Evolutionary conservation across 2,329 filamentous ascomycete species (phyloP).

Genomic region (Verticillium tricorpus): DNA sequence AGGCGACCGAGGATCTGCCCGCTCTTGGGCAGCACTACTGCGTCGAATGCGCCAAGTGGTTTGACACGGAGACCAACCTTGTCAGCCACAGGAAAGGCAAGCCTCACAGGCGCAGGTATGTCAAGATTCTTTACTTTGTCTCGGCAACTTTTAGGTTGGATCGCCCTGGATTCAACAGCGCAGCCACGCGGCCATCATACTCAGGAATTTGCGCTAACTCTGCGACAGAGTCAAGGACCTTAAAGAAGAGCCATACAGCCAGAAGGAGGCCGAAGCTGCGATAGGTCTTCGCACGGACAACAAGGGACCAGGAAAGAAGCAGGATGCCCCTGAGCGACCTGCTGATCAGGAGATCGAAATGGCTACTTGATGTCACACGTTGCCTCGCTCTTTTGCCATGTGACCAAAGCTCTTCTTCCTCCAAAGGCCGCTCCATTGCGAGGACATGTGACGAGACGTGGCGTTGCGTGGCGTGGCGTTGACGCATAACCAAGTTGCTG

Average conservation of each 20-base stretch:
- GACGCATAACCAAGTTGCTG: background rate
- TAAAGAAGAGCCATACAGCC: constrained; percentile 78
- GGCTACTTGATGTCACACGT: constrained; percentile 9
- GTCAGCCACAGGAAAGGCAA: constrained; percentile 77
- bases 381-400: background rate
- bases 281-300: constrained; percentile 70
- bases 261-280: constrained; percentile 80
- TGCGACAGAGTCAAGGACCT: constrained; percentile 68
- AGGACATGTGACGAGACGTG: background rate
- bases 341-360: constrained; percentile 34
- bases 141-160: no score
- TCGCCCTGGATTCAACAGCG: no score
- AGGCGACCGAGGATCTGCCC: constrained; percentile 81
- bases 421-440: background rate
- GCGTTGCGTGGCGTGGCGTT: background rate
- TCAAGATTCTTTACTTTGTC: background rate
- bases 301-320: constrained; percentile 27
- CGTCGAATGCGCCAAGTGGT: constrained; percentile 92
- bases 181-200: background rate
- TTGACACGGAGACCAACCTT: constrained; percentile 77
- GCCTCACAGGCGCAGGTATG: constrained; percentile 83
- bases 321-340: constrained; percentile 17
- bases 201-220: background rate
- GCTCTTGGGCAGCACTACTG: constrained; percentile 85
- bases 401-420: background rate